Evolutionary conservation across 495 filamentous ascomycete genomes (phyloP).

Genomic region (Clohesyomyces aquaticus): DNA sequence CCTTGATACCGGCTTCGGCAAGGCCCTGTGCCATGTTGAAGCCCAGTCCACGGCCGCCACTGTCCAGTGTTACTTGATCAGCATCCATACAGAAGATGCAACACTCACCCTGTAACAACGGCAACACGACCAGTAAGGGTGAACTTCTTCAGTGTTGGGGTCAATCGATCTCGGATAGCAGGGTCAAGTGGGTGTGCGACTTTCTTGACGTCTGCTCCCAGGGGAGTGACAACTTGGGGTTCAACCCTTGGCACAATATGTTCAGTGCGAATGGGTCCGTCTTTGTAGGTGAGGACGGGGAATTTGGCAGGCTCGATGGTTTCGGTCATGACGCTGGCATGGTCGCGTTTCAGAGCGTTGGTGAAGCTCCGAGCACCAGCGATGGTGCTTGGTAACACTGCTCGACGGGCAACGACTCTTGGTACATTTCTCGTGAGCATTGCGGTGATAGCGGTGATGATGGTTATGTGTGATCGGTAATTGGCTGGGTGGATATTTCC

Average conservation of each 20-base stretch:
- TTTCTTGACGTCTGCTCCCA: conserved; percentile 34
- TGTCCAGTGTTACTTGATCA: conserved; percentile 46
- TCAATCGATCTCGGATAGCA: conserved; percentile 44
- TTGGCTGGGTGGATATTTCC: too few species aligned
- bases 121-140: conserved; percentile 68
- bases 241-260: not conserved
- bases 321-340: not conserved
- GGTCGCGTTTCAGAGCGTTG: not conserved
- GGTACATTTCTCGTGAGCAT: not conserved
- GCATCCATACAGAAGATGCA: not conserved
- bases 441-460: not conserved
- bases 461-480: too few species aligned
- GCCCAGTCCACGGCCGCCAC: conserved; percentile 75
- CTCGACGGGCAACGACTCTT: not conserved
- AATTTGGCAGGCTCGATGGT: not conserved
- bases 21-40: conserved; percentile 77
- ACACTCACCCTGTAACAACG: conserved; percentile 70
- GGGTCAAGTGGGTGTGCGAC: conserved; percentile 26
- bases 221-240: conserved; percentile 28
- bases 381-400: not conserved
- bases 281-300: too few species aligned
- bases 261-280: too few species aligned
- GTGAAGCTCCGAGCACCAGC: not conserved
- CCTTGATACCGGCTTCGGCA: conserved; percentile 72
- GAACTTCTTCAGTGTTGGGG: conserved; percentile 66